A percentile compares a stretch with the other conserved stretches of the same genome.
Conservation (phyloP, 495 filamentous ascomycete genomes). For the Trichoderma virens region DNA sequence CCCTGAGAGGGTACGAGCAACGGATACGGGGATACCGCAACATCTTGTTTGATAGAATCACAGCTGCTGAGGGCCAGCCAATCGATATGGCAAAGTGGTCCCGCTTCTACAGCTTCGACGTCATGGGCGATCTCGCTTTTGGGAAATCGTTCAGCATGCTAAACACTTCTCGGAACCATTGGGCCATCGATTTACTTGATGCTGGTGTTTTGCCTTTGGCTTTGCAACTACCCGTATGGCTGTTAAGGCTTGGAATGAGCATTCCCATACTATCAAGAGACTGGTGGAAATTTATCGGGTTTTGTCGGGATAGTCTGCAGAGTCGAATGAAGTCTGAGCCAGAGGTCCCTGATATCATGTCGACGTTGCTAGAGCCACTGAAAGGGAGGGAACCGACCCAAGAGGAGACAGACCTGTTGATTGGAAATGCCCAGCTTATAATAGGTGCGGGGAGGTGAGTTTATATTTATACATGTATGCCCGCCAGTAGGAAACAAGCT, state of each 20-base stretch:
- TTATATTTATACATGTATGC: background rate
- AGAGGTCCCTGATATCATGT: background rate
- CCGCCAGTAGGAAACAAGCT: background rate
- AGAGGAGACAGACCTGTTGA: constrained; percentile 13
- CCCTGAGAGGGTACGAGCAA: background rate
- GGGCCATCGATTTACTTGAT: background rate
- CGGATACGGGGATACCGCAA: background rate
- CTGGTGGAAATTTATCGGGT: background rate
- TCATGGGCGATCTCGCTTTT: constrained; percentile 49
- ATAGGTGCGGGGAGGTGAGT: constrained; percentile 28
- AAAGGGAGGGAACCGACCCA: background rate
- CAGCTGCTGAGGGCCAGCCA: background rate
- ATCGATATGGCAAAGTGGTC: constrained; percentile 49
- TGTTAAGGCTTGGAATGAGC: background rate
- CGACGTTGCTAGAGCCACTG: background rate
- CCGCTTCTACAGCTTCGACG: constrained; percentile 49
- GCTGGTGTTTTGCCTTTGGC: background rate
- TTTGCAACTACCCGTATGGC: background rate
- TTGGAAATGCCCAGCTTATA: constrained; percentile 25
- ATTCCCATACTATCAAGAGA: background rate
- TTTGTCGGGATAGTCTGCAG: background rate
- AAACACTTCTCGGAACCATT: constrained; percentile 22
- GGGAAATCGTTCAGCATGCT: constrained; percentile 51
- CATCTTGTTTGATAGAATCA: background rate
- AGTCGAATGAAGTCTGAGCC: background rate